phyloP scores from a whole-genome alignment of 345 rosid genomes.

The Eucalyptus coolabah region DNA sequence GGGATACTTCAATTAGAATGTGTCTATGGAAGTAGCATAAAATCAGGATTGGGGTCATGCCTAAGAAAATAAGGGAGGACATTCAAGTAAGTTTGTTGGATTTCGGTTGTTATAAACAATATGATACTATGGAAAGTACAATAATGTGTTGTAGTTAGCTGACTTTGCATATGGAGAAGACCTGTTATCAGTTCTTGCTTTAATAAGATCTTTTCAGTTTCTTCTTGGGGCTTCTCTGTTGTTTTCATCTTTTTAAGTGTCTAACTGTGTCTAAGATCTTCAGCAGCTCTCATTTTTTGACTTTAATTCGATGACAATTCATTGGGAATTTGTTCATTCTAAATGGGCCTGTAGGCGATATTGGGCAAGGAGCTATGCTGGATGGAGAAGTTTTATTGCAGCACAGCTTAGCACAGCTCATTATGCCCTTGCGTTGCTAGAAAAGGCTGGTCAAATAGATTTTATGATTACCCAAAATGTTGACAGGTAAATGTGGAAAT shows the following conservation, averaged over 20 bases:
- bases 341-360: constrained; percentile 55
- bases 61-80: not conserved
- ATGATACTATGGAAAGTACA: not conserved
- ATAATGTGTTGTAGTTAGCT: not conserved
- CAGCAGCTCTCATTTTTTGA: not conserved
- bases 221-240: not conserved
- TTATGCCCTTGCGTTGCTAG: constrained; percentile 68
- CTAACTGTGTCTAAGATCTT: not conserved
- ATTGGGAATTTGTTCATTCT: constrained; percentile 63
- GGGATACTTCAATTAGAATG: not conserved
- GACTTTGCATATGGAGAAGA: not conserved
- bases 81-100: not conserved
- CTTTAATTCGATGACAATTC: not conserved
- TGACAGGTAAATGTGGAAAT: constrained; percentile 36
- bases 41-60: not conserved
- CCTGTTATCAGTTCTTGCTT: not conserved
- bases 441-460: constrained; percentile 54
- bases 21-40: not conserved
- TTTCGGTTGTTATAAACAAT: not conserved
- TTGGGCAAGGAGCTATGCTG: constrained; percentile 92
- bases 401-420: constrained; percentile 75
- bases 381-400: constrained; percentile 79
- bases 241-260: not conserved
- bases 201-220: not conserved
- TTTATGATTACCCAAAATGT: constrained; percentile 88